Evolutionary conservation across 2,329 filamentous ascomycete genomes (phyloP).

Genomic region (Neonectria ditissima): DNA sequence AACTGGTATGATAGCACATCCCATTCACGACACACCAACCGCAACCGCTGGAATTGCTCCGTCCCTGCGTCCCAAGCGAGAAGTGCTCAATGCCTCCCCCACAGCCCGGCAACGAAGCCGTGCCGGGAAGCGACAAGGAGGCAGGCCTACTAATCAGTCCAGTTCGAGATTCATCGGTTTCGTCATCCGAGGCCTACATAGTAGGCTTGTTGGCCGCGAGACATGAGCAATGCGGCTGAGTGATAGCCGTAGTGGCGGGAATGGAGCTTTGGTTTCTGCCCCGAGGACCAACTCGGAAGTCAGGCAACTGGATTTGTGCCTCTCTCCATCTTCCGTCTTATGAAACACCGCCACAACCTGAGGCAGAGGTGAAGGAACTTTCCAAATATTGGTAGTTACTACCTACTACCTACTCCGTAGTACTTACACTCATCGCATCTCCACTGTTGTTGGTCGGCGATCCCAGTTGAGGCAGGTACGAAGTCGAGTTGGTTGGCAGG

Average conservation of each 20-base stretch:
- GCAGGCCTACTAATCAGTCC: not conserved
- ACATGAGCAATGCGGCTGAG: not conserved
- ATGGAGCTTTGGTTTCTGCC: not conserved
- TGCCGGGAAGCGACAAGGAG: conserved; percentile 20
- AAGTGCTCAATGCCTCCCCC: conserved; percentile 26
- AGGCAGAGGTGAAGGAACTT: conserved; percentile 11
- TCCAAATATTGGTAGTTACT: conserved; percentile 8
- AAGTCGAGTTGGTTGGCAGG: conserved; percentile 9
- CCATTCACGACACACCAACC: conserved; percentile 21
- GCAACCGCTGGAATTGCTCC: conserved; percentile 24
- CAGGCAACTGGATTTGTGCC: not conserved
- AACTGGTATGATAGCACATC: conserved; percentile 12
- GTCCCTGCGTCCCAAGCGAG: conserved; percentile 20
- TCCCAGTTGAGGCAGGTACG: conserved; percentile 25
- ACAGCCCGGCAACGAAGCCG: conserved; percentile 22
- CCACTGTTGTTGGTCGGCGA: conserved; percentile 15
- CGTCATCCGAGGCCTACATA: not conserved
- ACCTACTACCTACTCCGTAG: too few relatives aligned
- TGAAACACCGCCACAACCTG: not conserved
- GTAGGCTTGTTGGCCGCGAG: not conserved
- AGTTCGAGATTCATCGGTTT: not conserved
- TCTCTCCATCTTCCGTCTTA: not conserved
- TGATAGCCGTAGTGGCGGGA: not conserved
- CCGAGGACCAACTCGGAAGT: not conserved
- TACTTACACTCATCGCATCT: conserved; percentile 10